Evolutionary conservation across 371 early-diverging fungal genomes (phyloP).

Genomic region (Mortierella sp.): DNA sequence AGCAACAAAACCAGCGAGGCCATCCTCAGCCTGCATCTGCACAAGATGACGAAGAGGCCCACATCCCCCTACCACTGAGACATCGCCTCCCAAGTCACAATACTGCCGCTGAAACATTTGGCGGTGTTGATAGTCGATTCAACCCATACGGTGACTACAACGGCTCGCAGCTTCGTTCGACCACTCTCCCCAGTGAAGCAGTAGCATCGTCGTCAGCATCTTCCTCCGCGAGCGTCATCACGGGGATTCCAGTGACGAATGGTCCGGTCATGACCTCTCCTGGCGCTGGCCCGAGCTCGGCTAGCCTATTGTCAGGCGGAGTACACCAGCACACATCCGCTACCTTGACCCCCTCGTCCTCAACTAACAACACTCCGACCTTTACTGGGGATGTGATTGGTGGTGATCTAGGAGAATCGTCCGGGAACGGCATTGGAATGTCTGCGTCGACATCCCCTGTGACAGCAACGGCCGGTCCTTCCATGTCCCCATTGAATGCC

Average conservation of each 20-base stretch:
- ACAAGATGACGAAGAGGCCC: conserved; percentile 7
- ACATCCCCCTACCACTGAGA: conserved; percentile 12
- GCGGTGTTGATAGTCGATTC: neutral
- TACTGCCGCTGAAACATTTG: neutral
- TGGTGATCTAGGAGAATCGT: neutral
- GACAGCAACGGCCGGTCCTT: neutral
- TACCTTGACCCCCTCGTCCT: conserved; percentile 10
- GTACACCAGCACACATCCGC: conserved; percentile 3
- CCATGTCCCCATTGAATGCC: conserved; percentile 8
- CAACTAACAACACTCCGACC: conserved; percentile 11
- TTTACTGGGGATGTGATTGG: neutral
- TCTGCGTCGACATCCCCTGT: neutral
- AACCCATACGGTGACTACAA: too few species aligned
- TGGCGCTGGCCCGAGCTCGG: neutral
- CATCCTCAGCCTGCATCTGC: conserved; percentile 7
- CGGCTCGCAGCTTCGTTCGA: too few species aligned
- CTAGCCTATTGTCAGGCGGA: neutral
- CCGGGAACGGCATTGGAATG: neutral
- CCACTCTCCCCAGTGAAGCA: neutral
- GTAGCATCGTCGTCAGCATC: neutral
- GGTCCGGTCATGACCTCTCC: neutral
- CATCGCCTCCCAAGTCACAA: conserved; percentile 19
- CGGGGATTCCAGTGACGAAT: neutral
- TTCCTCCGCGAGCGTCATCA: conserved; percentile 2
- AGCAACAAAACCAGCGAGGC: conserved; percentile 7